Evolutionary conservation across 345 rosid species (phyloP).

Genomic region (Trapa incisa): DNA sequence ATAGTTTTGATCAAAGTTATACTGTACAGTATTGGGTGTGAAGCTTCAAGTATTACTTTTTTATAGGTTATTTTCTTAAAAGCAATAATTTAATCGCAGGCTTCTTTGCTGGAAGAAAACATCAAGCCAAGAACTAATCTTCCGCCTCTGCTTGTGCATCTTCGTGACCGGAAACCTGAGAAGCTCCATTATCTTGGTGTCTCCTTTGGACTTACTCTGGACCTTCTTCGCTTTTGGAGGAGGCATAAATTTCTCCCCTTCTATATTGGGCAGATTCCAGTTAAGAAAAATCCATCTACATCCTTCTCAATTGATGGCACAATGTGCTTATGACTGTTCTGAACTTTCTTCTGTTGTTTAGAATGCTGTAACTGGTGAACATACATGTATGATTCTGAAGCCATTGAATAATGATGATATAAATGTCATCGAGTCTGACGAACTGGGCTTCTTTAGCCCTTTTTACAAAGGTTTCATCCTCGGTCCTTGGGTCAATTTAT

Average conservation of each 20-base stretch:
- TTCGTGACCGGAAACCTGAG: slow-evolving; percentile 64
- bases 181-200: slow-evolving; percentile 88
- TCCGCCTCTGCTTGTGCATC: slow-evolving; percentile 75
- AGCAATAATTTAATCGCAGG: slow-evolving; percentile 26
- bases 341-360: slow-evolving; percentile 19
- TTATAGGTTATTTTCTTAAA: neutral
- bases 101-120: slow-evolving; percentile 77
- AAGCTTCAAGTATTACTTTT: neutral
- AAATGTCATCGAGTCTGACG: slow-evolving; percentile 48
- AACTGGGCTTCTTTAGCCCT: slow-evolving; percentile 83
- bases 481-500: neutral
- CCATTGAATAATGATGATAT: slow-evolving; percentile 60
- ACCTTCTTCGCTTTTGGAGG: slow-evolving; percentile 91
- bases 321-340: neutral
- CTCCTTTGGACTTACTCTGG: slow-evolving; percentile 95
- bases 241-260: slow-evolving; percentile 84
- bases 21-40: neutral
- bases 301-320: neutral
- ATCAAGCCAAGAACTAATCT: slow-evolving; percentile 68
- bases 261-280: slow-evolving; percentile 78
- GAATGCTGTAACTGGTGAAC: slow-evolving; percentile 91
- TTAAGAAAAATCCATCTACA: slow-evolving; percentile 27
- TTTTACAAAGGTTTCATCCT: slow-evolving; percentile 55
- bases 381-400: slow-evolving; percentile 80
- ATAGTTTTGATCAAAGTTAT: neutral